Percentiles rank a stretch among this genome's conserved stretches.
Evolutionary conservation across 768 basidiomycete genomes (phyloP).

Genomic region (Lentinus brumalis): DNA sequence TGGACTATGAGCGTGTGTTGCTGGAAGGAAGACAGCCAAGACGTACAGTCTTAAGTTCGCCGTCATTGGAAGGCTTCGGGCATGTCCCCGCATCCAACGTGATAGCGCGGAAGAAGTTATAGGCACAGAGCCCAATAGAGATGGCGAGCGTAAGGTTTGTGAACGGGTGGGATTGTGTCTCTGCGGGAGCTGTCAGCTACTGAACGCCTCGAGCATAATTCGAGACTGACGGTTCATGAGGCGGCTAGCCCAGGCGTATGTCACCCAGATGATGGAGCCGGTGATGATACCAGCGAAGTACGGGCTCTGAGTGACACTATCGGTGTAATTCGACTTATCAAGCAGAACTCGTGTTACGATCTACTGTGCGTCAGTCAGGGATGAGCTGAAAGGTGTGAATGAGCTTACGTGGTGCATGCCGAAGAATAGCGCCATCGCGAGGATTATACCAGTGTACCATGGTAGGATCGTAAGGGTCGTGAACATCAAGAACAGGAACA

Average conservation of each 20-base stretch:
- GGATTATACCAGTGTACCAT: slow-evolving; percentile 85
- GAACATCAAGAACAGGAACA: slow-evolving; percentile 84
- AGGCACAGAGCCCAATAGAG: slow-evolving; percentile 68
- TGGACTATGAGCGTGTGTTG: neutral
- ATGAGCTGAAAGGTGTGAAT: neutral
- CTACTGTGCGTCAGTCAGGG: slow-evolving; percentile 38
- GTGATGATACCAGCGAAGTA: slow-evolving; percentile 93
- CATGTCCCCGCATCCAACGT: slow-evolving; percentile 89
- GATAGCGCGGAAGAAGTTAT: slow-evolving; percentile 90
- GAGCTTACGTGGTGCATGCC: slow-evolving; percentile 86
- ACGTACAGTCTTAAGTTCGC: slow-evolving; percentile 79
- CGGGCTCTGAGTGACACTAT: slow-evolving; percentile 82
- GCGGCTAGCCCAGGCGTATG: slow-evolving; percentile 78
- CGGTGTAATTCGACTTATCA: slow-evolving; percentile 79
- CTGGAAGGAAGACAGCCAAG: too few relatives aligned
- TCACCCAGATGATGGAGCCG: slow-evolving; percentile 85
- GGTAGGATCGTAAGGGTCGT: slow-evolving; percentile 81
- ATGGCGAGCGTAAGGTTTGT: slow-evolving; percentile 79
- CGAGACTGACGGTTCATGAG: slow-evolving; percentile 60
- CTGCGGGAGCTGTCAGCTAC: slow-evolving; percentile 39
- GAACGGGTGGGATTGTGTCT: slow-evolving; percentile 74
- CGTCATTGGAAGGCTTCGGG: slow-evolving; percentile 78
- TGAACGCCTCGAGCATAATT: neutral
- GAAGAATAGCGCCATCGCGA: slow-evolving; percentile 86
- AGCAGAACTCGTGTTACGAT: slow-evolving; percentile 85